phyloP scores from a whole-genome alignment of 2,329 filamentous ascomycete genomes.

The Chaetomiaceae sp. region DNA sequence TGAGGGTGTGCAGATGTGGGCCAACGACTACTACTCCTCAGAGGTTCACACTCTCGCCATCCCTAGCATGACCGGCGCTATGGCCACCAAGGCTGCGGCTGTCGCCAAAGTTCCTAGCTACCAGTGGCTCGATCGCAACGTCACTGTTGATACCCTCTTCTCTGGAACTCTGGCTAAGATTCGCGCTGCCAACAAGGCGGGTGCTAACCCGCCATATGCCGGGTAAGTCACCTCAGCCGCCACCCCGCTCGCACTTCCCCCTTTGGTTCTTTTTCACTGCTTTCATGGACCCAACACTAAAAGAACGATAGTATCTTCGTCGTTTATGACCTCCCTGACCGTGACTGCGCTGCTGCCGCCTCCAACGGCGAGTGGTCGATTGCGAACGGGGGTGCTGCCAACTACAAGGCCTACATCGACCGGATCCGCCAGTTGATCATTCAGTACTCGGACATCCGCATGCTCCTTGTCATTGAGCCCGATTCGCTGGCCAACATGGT shows the following conservation, averaged over 20 bases:
- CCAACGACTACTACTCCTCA: conserved; percentile 53
- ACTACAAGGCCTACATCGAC: conserved; percentile 55
- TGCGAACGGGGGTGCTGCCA: conserved; percentile 45
- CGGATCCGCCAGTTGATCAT: conserved; percentile 40
- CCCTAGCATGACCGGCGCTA: conserved; percentile 54
- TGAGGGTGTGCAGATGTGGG: conserved; percentile 45
- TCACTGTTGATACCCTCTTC: conserved; percentile 45
- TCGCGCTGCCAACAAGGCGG: conserved; percentile 32
- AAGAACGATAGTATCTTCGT: conserved; percentile 35
- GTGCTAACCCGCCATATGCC: conserved; percentile 40
- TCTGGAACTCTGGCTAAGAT: conserved; percentile 40
- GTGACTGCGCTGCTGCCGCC: conserved; percentile 54
- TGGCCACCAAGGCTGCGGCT: conserved; percentile 48
- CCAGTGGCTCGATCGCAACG: conserved; percentile 49
- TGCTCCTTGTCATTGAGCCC: conserved; percentile 48
- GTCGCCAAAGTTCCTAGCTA: conserved; percentile 51
- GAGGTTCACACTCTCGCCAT: conserved; percentile 55
- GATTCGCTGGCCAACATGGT: conserved; percentile 57
- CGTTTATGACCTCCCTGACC: conserved; percentile 55
- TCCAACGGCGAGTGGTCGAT: conserved; percentile 54
- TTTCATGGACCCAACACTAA: neutral
- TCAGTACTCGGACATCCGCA: conserved; percentile 41
- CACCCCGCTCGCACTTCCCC: too few species aligned
- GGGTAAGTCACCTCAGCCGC: too few species aligned
- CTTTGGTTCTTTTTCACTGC: too few species aligned